Evolutionary conservation across 1,284 basidiomycete species (phyloP).

Genomic region (Ustilago lituana): DNA sequence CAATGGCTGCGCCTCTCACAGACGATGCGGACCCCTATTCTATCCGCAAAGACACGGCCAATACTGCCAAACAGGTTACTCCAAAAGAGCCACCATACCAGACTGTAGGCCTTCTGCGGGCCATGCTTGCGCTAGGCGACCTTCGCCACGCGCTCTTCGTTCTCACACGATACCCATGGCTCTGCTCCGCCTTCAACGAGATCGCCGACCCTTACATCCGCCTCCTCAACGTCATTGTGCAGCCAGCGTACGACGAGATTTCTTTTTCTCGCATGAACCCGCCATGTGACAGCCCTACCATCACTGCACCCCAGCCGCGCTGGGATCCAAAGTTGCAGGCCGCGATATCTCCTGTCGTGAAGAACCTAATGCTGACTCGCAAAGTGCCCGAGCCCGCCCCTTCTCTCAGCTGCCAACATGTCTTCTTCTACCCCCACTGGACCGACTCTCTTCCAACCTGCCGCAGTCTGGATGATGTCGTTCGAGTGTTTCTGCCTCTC

Average conservation of each 20-base stretch:
- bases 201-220: constrained; percentile 77
- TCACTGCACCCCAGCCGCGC: constrained; percentile 62
- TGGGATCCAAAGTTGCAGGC: constrained; percentile 44
- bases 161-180: constrained; percentile 84
- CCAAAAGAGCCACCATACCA: constrained; percentile 77
- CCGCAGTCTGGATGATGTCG: constrained; percentile 37
- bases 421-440: constrained; percentile 64
- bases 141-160: constrained; percentile 80
- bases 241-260: constrained; percentile 56
- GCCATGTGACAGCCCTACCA: constrained; percentile 69
- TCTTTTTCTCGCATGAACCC: constrained; percentile 72
- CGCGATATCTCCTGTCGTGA: constrained; percentile 13
- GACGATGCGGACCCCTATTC: constrained; percentile 67
- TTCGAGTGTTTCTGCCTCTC: constrained; percentile 52
- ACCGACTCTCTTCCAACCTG: constrained; percentile 38
- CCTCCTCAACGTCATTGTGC: constrained; percentile 57
- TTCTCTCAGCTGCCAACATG: constrained; percentile 35
- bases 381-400: constrained; percentile 59
- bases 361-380: constrained; percentile 42
- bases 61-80: constrained; percentile 69
- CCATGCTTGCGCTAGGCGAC: constrained; percentile 86
- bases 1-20: constrained; percentile 87
- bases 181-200: constrained; percentile 80
- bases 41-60: constrained; percentile 27
- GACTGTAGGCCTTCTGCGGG: constrained; percentile 80